Base-by-base conservation (phyloP, 768 basidiomycete species). In the Wakefieldia striispora region DNA sequence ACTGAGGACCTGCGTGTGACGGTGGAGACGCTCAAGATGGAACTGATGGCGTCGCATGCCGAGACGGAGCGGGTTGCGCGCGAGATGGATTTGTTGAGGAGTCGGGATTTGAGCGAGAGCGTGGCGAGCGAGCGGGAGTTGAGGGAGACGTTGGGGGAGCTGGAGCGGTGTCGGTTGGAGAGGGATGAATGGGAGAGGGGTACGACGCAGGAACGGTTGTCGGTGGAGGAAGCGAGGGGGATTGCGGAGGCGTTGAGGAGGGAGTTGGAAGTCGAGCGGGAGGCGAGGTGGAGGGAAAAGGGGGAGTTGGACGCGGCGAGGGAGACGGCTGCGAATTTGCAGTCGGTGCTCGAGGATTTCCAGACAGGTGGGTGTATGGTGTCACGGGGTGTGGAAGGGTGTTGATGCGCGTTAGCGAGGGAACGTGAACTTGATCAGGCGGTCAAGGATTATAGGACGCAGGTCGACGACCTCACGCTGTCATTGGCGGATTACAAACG, bases 341-440 rank as follows among this genome's bases (percentile, higher is more conserved):
- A 97, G 66, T 86, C 88, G 3, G 97, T 99, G 4, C 71, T 99
- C 59, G 86, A 91, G 62, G 97, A 98, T 69, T 99, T 98, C 71
- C 93, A 98, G 71, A 76, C 84, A 45, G 87, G 95, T 95, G 58
- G 50, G 87, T 41, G 72, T 3, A 23, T 37, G 40, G 47, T 45
- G 24, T 35, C 31, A 40, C 14, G n/a, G 20, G 24, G 17, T 24
- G 6, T 24, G 12, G 26, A 27, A 19, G 34, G 5, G 34, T 33
- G 35, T 33, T 55, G 52, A 61, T 46, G 13, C 26, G 29, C 29
- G 29, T 17, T 42, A 97, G 94, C 86, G 1, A 97, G 91, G 69
- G 93, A 97, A 45, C 84, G 86, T 49, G 95, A 99, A 65, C 73
- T 97, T n/a, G 75, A 76, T 45, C 83, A 90, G 58, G 89, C 93